A percentile compares a stretch with the other conserved stretches of the same genome.
Conservation (phyloP, 2,329 filamentous ascomycete genomes). For the Trichoderma sp. region DNA sequence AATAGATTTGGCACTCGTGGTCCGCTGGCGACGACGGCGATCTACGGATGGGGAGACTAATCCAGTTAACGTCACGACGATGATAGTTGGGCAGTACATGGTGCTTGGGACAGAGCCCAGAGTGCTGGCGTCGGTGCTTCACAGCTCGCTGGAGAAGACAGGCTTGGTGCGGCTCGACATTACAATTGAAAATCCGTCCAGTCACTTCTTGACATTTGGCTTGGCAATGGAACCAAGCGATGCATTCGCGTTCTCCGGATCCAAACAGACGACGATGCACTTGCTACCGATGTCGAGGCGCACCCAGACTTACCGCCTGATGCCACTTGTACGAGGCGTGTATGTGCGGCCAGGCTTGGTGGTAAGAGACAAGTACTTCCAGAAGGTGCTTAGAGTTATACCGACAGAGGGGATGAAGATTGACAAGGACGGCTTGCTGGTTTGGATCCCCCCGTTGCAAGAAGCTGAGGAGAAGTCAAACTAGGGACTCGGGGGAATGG, state of each 20-base stretch:
- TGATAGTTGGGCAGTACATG: slow-evolving; percentile 77
- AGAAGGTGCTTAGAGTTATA: slow-evolving; percentile 81
- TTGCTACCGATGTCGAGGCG: slow-evolving; percentile 80
- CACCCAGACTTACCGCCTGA: slow-evolving; percentile 70
- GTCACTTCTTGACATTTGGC: slow-evolving; percentile 92
- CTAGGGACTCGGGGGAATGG: neutral
- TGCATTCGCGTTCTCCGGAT: slow-evolving; percentile 88
- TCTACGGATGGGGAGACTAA: slow-evolving; percentile 31
- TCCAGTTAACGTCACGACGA: slow-evolving; percentile 61
- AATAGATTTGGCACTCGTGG: slow-evolving; percentile 72
- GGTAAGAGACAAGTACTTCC: slow-evolving; percentile 88
- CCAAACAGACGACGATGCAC: slow-evolving; percentile 78
- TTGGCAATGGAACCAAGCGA: slow-evolving; percentile 90
- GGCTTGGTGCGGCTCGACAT: slow-evolving; percentile 51
- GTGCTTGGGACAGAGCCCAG: slow-evolving; percentile 84
- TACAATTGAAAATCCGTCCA: slow-evolving; percentile 89
- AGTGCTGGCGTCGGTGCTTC: slow-evolving; percentile 66
- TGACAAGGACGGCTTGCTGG: slow-evolving; percentile 63
- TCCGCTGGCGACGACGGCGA: slow-evolving; percentile 70
- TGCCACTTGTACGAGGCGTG: slow-evolving; percentile 64
- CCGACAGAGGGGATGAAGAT: slow-evolving; percentile 72
- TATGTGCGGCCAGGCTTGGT: slow-evolving; percentile 75
- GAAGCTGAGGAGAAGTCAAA: slow-evolving; percentile 19
- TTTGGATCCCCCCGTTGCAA: slow-evolving; percentile 57
- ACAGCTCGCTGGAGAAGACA: slow-evolving; percentile 40